phyloP scores from a whole-genome alignment of 169 alveolate genomes.

The Eimeria falciformis region DNA sequence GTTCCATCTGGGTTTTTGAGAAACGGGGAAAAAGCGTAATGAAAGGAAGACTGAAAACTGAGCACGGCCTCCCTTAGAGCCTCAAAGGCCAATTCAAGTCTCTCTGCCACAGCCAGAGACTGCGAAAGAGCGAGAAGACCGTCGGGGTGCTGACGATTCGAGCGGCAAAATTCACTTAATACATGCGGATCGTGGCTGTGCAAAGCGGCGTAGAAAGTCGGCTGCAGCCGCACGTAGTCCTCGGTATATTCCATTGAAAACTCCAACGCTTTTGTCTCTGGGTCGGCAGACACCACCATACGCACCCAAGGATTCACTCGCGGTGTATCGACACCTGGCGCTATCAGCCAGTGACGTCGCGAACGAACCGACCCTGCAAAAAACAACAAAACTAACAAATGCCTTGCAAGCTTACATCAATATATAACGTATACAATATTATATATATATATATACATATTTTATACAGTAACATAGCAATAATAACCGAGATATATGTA shows the following conservation, averaged over 20 bases:
- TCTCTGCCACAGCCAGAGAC: neutral
- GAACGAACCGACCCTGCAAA: neutral
- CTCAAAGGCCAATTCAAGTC: conserved; percentile 24
- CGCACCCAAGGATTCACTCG: conserved; percentile 4
- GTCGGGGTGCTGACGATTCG: conserved; percentile 35
- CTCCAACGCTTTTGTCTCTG: neutral
- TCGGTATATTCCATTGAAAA: conserved; percentile 42
- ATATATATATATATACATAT: too few relatives aligned
- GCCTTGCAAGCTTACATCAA: neutral
- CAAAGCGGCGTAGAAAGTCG: neutral
- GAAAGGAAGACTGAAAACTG: conserved; percentile 30
- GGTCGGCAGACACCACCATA: neutral
- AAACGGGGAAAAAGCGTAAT: conserved; percentile 54
- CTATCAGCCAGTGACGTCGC: conserved; percentile 35
- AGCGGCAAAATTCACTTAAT: neutral
- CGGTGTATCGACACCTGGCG: neutral
- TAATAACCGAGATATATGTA: too few relatives aligned
- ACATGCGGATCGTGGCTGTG: conserved; percentile 5
- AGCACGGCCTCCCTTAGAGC: neutral
- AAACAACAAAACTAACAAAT: neutral
- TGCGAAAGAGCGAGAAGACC: conserved; percentile 39
- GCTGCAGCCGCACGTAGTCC: conserved; percentile 31
- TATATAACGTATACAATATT: neutral
- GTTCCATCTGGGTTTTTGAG: conserved; percentile 4
- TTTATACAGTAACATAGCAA: neutral